Base-by-base conservation (phyloP, 495 filamentous ascomycete species). In the Hypomontagnella submonticulosa region DNA sequence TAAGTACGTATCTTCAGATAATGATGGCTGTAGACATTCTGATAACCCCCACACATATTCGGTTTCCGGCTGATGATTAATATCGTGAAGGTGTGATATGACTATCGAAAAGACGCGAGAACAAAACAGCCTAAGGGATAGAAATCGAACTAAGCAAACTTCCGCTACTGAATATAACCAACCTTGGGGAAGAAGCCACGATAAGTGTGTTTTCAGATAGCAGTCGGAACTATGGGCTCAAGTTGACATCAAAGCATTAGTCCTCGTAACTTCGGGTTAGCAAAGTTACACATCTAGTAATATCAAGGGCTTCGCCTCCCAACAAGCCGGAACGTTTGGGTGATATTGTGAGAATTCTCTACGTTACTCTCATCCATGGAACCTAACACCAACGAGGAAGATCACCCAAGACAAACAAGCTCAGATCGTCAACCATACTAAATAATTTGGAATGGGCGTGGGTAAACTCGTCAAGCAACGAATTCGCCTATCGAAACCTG, bases 11-110 rank as follows among this genome's bases (percentile, higher is more conserved):
- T 42, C 33, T 43, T n/a, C 12, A 19, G 19, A 37, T 61, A 38
- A 34, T 40, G 30, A 18, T 30, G 23, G 53, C 32, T 44, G 47
- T 16, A 47, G 6, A 40, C 32, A 36, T 48, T n/a, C 23, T 8
- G 13, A 5, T 27, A 41, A 52, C 41, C 56, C 56, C 50, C 56
- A 50, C 56, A 30, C 42, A 46, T 38, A 7, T 27, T 66, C 43
- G 13, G 53, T 42, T 41, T 55, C 41, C 43, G 54, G 20, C 40
- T 55, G 32, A 44, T 36, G 43, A 51, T 54, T 61, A 59, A 57
- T 59, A 54, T 62, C 7, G 23, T 34, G 34, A 20, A 10, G 33
- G 34, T 23, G 41, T 38, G 7, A 13, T 52, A 19, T 30, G 36
- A 49, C 48, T 42, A 23, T 20, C 33, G 3, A 27, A 38, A 46